phyloP scores from a whole-genome alignment of 352 stramenopile genomes.

The Phytophthora pseudosyringae region DNA sequence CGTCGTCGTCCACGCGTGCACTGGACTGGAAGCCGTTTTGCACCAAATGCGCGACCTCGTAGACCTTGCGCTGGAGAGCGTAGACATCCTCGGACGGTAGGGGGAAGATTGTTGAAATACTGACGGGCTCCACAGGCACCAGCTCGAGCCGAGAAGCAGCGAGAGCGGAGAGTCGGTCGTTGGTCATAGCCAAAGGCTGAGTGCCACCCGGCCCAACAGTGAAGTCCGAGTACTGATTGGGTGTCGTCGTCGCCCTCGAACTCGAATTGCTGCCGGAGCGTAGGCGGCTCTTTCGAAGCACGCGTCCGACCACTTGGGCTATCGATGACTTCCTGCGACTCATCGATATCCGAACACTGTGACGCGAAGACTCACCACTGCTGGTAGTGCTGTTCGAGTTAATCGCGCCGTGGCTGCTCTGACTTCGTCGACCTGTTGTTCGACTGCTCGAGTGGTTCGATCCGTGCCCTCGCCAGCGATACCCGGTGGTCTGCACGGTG shows the following conservation, averaged over 20 bases:
- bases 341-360: constrained; percentile 34
- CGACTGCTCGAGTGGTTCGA: constrained; percentile 44
- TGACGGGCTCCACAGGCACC: constrained; percentile 61
- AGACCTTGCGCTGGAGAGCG: constrained; percentile 74
- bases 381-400: constrained; percentile 47
- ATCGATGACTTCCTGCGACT: constrained; percentile 43
- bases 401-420: constrained; percentile 36
- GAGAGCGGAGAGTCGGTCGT: constrained; percentile 43
- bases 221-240: constrained; percentile 48
- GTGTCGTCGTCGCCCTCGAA: constrained; percentile 34
- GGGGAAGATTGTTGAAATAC: constrained; percentile 81
- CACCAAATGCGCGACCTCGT: constrained; percentile 75
- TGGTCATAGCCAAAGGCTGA: constrained; percentile 34
- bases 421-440: constrained; percentile 30
- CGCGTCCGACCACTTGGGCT: constrained; percentile 37
- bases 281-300: constrained; percentile 45
- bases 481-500: constrained; percentile 20
- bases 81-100: constrained; percentile 76
- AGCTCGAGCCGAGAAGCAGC: constrained; percentile 47
- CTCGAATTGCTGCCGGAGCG: constrained; percentile 36
- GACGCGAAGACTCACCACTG: constrained; percentile 39
- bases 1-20: constrained; percentile 58
- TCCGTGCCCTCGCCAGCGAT: constrained; percentile 34
- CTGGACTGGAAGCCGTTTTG: constrained; percentile 76
- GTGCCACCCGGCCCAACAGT: constrained; percentile 27